Percentiles rank a stretch among this genome's conserved stretches.
phyloP scores from a whole-genome alignment of 2,329 filamentous ascomycete species.

The Trichoderma harzianum region DNA sequence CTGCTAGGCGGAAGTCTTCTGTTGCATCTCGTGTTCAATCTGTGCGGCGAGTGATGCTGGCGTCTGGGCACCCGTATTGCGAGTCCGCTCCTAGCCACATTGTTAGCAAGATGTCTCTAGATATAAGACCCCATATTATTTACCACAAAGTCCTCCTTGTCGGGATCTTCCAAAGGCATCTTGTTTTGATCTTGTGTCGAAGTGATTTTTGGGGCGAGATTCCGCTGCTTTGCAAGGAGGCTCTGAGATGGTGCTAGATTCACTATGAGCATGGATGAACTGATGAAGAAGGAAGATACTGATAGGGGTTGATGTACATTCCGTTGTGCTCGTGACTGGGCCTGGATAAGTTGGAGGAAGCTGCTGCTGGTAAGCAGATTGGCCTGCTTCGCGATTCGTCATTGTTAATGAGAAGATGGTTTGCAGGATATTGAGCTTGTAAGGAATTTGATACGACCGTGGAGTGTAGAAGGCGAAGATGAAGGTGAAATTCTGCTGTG shows the following conservation, averaged over 20 bases:
- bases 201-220: constrained; percentile 24
- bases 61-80: constrained; percentile 26
- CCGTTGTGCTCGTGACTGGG: neutral
- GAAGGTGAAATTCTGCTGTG: neutral
- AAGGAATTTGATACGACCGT: neutral
- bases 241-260: constrained; percentile 22
- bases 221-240: constrained; percentile 27
- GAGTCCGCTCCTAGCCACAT: constrained; percentile 24
- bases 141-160: neutral
- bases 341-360: neutral
- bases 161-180: neutral
- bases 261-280: neutral
- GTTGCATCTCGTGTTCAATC: constrained; percentile 24
- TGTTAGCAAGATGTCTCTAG: neutral
- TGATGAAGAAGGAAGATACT: too few species aligned
- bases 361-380: neutral
- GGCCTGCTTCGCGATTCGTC: neutral
- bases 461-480: neutral
- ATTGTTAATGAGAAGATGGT: neutral
- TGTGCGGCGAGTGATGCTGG: constrained; percentile 27
- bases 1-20: neutral
- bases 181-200: neutral
- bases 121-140: fast-evolving
- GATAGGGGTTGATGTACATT: neutral
- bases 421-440: neutral